Base-by-base conservation (phyloP, 1,139 yeast species). In the Magnusiomyces suaveolens region DNA sequence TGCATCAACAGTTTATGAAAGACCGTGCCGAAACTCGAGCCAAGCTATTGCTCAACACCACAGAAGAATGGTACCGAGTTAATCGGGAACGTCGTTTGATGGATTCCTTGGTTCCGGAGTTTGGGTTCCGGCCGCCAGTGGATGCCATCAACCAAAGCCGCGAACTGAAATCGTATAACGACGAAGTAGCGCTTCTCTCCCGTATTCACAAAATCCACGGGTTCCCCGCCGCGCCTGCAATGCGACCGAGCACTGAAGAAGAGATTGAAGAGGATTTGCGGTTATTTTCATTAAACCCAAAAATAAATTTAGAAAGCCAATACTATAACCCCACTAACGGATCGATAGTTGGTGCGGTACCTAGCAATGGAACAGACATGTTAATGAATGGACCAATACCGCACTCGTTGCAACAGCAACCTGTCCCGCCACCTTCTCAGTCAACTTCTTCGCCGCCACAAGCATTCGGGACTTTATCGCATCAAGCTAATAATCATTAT, bases 31-130 rank as follows among this genome's bases (percentile, higher is more conserved):
- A 89, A 65, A 69, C 79, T 51, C 84, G 90, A 59, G 78, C 78
- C 56, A 74, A 75, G 41, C 75, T 88, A 74, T 77, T 92, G 53
- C 76, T 80, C 56, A 77, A 81, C 21, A 87, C 96, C 3, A 90
- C 97, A 1, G 81, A 87, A 51, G 78, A 82, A 61, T 92, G 98
- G 97, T 92, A 92, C 71, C 84, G 86, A 61, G 86, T 90, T 64
- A 90, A 90, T 69, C 82, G 84, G 63, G 98, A 92, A 68, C 77
- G 97, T 61, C 79, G 95, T 60, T 83, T 82, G 54, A 77, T 89
- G 81, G 97, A 90, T 67, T 80, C 83, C 61, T 68, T 84, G 50
- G 89, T 76, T 2, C 81, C 83, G 0, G 78, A 77, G 51, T 70
- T 59, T 57, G 67, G 74, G 6, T 73, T 63, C 62, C 56, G 63